phyloP scores from a whole-genome alignment of 257 asterid genomes.

The Osmanthus fragrans region DNA sequence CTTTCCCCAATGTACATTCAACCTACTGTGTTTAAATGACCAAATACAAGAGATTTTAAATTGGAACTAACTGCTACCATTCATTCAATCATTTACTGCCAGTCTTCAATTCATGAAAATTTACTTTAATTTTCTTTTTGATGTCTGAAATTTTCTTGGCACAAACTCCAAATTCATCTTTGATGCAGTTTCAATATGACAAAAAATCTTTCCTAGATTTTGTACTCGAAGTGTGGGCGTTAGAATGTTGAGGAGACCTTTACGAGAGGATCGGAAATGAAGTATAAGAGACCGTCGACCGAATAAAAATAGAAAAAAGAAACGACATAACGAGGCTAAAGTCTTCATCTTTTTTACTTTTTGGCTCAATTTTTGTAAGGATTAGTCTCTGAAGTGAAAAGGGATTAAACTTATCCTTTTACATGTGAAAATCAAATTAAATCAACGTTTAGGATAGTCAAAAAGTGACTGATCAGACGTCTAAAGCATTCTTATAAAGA shows the following conservation, averaged over 20 bases:
- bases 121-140: not conserved
- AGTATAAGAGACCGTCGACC: not conserved
- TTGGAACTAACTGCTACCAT: not conserved
- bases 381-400: not conserved
- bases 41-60: not conserved
- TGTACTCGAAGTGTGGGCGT: not conserved
- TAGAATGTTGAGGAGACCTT: not conserved
- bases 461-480: slow-evolving; percentile 41
- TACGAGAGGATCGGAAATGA: not conserved
- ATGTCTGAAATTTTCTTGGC: not conserved
- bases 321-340: not conserved
- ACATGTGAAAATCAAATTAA: slow-evolving; percentile 35
- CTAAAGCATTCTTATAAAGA: slow-evolving; percentile 52
- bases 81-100: not conserved
- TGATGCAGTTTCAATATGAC: not conserved
- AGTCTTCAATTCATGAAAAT: not conserved
- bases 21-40: slow-evolving; percentile 8
- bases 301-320: not conserved
- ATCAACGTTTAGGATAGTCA: slow-evolving; percentile 44
- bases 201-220: not conserved
- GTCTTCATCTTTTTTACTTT: not conserved
- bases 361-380: not conserved
- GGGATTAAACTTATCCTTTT: slow-evolving; percentile 17
- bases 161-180: slow-evolving; percentile 1
- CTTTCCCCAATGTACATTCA: slow-evolving; percentile 29